Evolutionary conservation across 2,329 filamentous ascomycete species (phyloP), one percentile per base, ranked within the genome.

Genomic region (Monosporascus sp.): DNA sequence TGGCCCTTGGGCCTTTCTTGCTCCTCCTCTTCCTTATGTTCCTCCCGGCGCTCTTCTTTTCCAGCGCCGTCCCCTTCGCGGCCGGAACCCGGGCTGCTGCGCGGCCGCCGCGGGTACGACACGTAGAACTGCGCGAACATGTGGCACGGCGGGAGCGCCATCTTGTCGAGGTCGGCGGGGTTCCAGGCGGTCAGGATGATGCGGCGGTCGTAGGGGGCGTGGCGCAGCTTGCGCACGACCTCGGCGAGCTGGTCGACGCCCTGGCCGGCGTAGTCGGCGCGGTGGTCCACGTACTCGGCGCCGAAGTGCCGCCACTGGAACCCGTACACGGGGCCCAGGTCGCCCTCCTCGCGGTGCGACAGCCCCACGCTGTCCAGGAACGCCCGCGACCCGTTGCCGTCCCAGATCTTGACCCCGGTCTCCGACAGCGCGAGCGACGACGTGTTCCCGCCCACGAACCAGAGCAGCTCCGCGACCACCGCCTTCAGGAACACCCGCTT

Each of bases 301-400:
- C 94, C 94, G 65, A 99, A 99, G 72, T 97, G 93, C 3, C 94
- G 88, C 94, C 94, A 99, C 73, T 99, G 94, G 74, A 99, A 99
- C 2, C 94, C 94, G 69, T 99, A 99, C 0, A 97, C 92, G 31
- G 94, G 94, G 1, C 94, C 94, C 0, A 99, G 78, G 66, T 99
- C 94, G 59, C 94, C 94, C 20, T 86, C 88, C 50, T 84, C 89
- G 55, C 93, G 89, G 67, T 96, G 85, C 0, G 79, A 77, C 7
- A 97, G 81, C 0, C 93, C 93, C 1, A 94, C 81, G 57, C 78
- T 86, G 75, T 99, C 93, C 38, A 99, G 88, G 70, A 88, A 97
- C 65, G 86, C 88, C 63, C 94, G 89, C 47, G 87, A 91, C 44
- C 93, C 94, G 68, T 99, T 99, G 64, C 92, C 93, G 69, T 99